phyloP scores from a whole-genome alignment of 306 rosid species.

The Potentilla sterilis region DNA sequence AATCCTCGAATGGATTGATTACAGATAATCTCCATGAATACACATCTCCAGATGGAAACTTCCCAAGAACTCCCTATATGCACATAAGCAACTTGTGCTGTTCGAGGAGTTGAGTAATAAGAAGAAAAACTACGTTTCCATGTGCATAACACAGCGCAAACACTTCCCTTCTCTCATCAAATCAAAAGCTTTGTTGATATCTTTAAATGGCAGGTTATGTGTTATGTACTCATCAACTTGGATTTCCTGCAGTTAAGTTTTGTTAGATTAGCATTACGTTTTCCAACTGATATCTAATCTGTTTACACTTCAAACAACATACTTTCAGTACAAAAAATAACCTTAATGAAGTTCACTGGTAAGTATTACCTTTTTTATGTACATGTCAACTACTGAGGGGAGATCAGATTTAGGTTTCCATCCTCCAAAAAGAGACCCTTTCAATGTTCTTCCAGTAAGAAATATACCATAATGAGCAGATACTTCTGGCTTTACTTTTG shows the following conservation, averaged over 20 bases:
- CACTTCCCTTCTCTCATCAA: conserved; percentile 87
- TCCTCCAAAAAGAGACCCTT: conserved; percentile 90
- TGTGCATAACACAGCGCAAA: conserved; percentile 89
- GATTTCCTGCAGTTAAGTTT: conserved; percentile 63
- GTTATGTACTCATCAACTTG: conserved; percentile 77
- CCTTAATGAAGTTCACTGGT: background rate
- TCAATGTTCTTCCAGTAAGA: conserved; percentile 79
- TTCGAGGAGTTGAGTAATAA: background rate
- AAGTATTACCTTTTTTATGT: conserved; percentile 60
- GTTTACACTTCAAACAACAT: background rate
- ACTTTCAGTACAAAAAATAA: background rate
- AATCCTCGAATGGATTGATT: background rate
- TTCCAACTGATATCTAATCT: background rate
- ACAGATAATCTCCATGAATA: background rate
- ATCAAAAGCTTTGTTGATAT: conserved; percentile 73
- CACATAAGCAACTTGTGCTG: background rate
- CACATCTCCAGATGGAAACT: background rate
- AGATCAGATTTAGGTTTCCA: conserved; percentile 97
- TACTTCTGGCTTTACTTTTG: conserved; percentile 76
- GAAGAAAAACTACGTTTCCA: conserved; percentile 36
- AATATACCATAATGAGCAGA: conserved; percentile 74
- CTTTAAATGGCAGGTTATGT: conserved; percentile 68
- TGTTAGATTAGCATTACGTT: background rate
- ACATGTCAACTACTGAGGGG: conserved; percentile 84
- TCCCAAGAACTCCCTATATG: background rate